Evolutionary conservation across 495 filamentous ascomycete genomes (phyloP).

Genomic region (Neurospora sp.): DNA sequence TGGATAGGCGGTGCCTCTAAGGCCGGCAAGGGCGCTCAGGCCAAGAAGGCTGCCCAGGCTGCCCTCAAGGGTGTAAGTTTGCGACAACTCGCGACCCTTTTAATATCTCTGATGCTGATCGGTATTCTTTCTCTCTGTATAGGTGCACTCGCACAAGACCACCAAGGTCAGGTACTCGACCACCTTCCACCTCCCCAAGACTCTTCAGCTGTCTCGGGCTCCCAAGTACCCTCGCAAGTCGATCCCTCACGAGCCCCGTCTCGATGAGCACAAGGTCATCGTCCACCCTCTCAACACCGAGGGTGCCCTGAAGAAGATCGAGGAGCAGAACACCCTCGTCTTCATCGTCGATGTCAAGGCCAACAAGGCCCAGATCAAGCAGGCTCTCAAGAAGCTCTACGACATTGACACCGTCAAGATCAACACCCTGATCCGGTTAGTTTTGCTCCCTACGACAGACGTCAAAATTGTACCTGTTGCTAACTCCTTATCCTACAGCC

Average conservation of each 20-base stretch:
- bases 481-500: slow-evolving; percentile 40
- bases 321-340: slow-evolving; percentile 99
- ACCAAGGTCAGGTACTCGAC: slow-evolving; percentile 87
- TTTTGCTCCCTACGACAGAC: slow-evolving; percentile 5
- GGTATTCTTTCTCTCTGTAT: slow-evolving; percentile 4
- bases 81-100: neutral
- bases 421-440: slow-evolving; percentile 94
- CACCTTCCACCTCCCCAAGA: slow-evolving; percentile 96
- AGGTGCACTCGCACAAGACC: slow-evolving; percentile 73
- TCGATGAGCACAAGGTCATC: slow-evolving; percentile 89
- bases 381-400: slow-evolving; percentile 97
- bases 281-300: slow-evolving; percentile 87
- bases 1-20: slow-evolving; percentile 44
- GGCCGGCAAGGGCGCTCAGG: slow-evolving; percentile 60
- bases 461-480: neutral
- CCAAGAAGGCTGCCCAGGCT: slow-evolving; percentile 86
- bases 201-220: slow-evolving; percentile 75
- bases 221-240: slow-evolving; percentile 98
- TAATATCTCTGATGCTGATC: slow-evolving; percentile 1
- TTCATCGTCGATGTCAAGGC: slow-evolving; percentile 98
- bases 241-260: slow-evolving; percentile 75
- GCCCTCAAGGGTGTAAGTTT: slow-evolving; percentile 78
- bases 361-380: slow-evolving; percentile 99
- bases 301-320: slow-evolving; percentile 99
- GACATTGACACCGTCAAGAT: slow-evolving; percentile 97